Conservation (phyloP, 306 rosid genomes). For the Rosa rugosa region DNA sequence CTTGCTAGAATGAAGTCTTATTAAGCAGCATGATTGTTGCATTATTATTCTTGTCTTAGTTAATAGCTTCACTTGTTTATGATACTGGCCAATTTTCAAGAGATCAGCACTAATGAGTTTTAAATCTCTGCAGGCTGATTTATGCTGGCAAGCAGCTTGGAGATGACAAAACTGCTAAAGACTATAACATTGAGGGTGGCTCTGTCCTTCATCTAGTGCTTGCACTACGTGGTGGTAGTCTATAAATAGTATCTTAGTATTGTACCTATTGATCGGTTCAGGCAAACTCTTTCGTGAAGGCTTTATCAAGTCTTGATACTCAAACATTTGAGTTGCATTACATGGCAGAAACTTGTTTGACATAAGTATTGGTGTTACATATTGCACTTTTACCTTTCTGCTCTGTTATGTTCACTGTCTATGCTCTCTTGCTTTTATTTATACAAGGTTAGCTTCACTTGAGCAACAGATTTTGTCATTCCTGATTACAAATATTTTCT, state of each 20-base stretch:
- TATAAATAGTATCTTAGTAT: conserved; percentile 18
- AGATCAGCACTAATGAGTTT: not conserved
- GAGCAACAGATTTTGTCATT: not conserved
- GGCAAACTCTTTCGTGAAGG: not conserved
- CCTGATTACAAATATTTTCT: not conserved
- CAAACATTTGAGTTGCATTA: conserved; percentile 7
- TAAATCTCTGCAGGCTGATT: conserved; percentile 68
- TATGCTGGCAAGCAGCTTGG: conserved; percentile 98
- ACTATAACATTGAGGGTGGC: conserved; percentile 98
- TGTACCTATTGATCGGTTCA: not conserved
- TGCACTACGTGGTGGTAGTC: conserved; percentile 80
- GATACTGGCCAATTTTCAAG: not conserved
- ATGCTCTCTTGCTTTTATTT: not conserved
- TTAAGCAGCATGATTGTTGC: not conserved
- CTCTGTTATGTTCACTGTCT: not conserved
- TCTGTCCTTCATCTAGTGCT: conserved; percentile 97
- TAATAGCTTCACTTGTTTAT: not conserved
- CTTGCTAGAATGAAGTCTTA: not conserved
- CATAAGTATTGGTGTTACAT: conserved; percentile 2
- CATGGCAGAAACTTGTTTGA: conserved; percentile 3
- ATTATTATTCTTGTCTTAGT: not conserved
- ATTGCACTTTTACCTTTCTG: not conserved
- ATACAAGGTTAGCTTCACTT: not conserved
- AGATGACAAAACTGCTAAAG: conserved; percentile 97
- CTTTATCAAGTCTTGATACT: not conserved